Conservation (phyloP, 2,329 filamentous ascomycete genomes). For the Phaeosphaeria sp. region DNA sequence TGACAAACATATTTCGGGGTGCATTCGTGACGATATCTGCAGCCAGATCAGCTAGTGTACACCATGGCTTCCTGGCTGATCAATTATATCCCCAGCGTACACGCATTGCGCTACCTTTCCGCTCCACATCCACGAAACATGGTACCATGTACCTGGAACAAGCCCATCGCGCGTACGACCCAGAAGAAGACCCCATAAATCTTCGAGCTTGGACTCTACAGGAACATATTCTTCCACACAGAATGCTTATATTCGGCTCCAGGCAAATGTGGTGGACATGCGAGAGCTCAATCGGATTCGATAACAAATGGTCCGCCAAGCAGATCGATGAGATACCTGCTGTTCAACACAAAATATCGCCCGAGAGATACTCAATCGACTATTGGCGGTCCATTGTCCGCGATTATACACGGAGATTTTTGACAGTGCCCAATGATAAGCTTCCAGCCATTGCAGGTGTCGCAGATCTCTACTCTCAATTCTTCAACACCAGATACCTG, state of each 20-base stretch:
- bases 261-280: constrained; percentile 12
- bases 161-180: constrained; percentile 5
- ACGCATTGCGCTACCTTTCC: background rate
- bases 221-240: constrained; percentile 14
- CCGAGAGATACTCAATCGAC: background rate
- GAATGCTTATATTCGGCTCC: constrained; percentile 10
- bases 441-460: constrained; percentile 13
- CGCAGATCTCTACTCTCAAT: constrained; percentile 9
- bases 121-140: background rate
- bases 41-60: constrained; percentile 5
- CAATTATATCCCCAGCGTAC: background rate
- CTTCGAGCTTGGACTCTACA: constrained; percentile 14
- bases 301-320: background rate
- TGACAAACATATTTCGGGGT: constrained; percentile 11
- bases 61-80: constrained; percentile 12
- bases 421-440: constrained; percentile 18
- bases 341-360: background rate
- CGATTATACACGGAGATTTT: constrained; percentile 19
- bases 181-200: constrained; percentile 9
- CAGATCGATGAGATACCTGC: background rate
- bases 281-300: background rate
- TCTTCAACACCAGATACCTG: constrained; percentile 11
- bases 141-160: constrained; percentile 4
- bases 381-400: constrained; percentile 15
- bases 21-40: constrained; percentile 17